Evolutionary conservation across 2,329 filamentous ascomycete species (phyloP).

Genomic region (Xylariaceae sp.): DNA sequence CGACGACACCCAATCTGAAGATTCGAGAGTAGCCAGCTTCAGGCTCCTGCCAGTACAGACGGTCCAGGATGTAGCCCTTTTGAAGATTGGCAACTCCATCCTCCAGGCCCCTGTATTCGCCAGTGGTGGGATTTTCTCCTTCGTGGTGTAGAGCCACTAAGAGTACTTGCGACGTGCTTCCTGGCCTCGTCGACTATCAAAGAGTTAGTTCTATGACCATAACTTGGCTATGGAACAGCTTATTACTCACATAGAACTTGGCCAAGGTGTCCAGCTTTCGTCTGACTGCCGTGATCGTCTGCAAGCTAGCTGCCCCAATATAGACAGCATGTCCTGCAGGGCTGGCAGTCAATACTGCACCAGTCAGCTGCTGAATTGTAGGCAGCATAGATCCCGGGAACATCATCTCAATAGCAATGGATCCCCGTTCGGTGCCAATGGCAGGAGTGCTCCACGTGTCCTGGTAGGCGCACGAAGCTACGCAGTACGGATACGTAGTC

Average conservation of each 20-base stretch:
- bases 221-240: background rate
- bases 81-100: conserved; percentile 12
- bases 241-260: conserved; percentile 21
- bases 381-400: conserved; percentile 11
- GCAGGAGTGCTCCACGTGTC: conserved; percentile 19
- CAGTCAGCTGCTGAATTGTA: conserved; percentile 17
- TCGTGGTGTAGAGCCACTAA: conserved; percentile 23
- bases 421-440: background rate
- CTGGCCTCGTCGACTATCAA: background rate
- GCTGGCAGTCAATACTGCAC: conserved; percentile 14
- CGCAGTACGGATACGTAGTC: conserved; percentile 13
- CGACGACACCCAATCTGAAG: conserved; percentile 14
- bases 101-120: conserved; percentile 20
- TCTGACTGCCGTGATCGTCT: conserved; percentile 10
- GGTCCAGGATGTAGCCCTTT: conserved; percentile 23
- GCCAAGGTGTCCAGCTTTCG: conserved; percentile 23
- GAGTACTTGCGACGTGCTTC: conserved; percentile 1
- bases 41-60: conserved; percentile 8
- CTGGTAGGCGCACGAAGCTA: conserved; percentile 10
- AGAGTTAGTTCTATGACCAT: background rate
- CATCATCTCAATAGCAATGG: conserved; percentile 1
- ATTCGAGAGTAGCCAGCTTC: conserved; percentile 15
- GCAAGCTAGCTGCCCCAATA: conserved; percentile 18
- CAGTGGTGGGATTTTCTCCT: conserved; percentile 10
- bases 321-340: conserved; percentile 14